Evolutionary conservation across 2,329 filamentous ascomycete species (phyloP), one percentile per base, ranked within the genome.

Genomic region (Colletotrichum tropicale): DNA sequence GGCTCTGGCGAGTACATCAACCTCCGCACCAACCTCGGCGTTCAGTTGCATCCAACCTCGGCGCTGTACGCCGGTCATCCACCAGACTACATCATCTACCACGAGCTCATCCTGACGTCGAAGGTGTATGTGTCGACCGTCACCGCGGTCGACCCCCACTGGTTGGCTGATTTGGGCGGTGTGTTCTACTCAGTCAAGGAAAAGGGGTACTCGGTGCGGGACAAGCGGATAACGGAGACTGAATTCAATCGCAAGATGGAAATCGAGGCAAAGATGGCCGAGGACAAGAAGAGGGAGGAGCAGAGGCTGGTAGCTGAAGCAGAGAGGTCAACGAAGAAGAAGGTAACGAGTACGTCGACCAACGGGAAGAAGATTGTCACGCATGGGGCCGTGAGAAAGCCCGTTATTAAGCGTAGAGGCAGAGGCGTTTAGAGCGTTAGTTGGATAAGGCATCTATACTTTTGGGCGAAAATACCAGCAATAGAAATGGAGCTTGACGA

Each of bases 81-180:
- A 28, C 97, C 98, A 2, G 97, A 99, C 83, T 98, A 98, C 82
- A 95, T 99, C 68, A 93, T 99, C 56, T 99, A 99, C 85, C 97
- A 99, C 88, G 97, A 99, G 85, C 91, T 99, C 74, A 98, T 99
- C 80, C 91, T 99, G 76, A 99, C 97, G 0, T 95, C 93, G 73
- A 98, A 98, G 83, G 97, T 98, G 83, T 99, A 98, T 87, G 98
- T 99, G 93, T 98, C 95, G 5, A 98, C 95, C 6, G 97, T 99
- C 12, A 99, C 97, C 6, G 92, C 95, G 2, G 97, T 99, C 2
- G 97, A 99, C 83, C 96, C 97, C 68, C 95, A 98, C 83, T 99
- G 97, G 97, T 91, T 99, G 55, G 97, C 97, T 8, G 97, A 99
- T 83, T 89, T 99, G 8, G 97, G 98, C 38, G 97, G 96, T 3